Conservation (phyloP, 768 basidiomycete species). For the Pleurotus salmoneostramineus region DNA sequence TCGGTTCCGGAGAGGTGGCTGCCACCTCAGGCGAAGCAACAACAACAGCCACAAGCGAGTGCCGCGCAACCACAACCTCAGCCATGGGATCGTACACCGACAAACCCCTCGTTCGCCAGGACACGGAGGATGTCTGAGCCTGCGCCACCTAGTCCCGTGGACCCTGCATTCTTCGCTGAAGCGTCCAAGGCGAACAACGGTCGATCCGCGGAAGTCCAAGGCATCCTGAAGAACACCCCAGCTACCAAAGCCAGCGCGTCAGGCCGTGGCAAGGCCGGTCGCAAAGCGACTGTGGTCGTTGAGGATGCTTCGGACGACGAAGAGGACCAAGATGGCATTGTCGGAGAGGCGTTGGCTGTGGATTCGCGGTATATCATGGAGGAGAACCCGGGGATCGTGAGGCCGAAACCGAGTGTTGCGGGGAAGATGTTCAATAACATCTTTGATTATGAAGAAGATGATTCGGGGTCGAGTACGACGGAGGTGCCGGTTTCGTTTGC, state of each 20-base stretch:
- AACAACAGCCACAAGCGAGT: no score
- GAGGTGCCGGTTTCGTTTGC: background rate
- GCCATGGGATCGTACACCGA: conserved; percentile 2
- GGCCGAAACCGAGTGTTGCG: conserved; percentile 39
- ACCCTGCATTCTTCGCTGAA: conserved; percentile 9
- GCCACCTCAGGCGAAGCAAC: conserved; percentile 2
- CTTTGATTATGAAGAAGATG: conserved; percentile 27
- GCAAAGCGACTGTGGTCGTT: conserved; percentile 30
- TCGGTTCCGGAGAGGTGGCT: background rate
- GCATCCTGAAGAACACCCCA: conserved; percentile 16
- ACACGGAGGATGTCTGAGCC: conserved; percentile 26
- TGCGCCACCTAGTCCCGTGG: conserved; percentile 18
- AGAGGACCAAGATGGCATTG: conserved; percentile 18
- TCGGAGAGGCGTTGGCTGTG: conserved; percentile 27
- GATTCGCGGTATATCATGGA: conserved; percentile 30
- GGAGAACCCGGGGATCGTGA: conserved; percentile 23
- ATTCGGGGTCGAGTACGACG: conserved; percentile 1
- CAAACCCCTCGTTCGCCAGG: background rate
- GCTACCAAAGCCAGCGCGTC: background rate
- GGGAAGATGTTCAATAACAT: conserved; percentile 32
- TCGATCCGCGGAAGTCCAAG: conserved; percentile 4
- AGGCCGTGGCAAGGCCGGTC: no score
- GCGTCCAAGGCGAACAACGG: conserved; percentile 3
- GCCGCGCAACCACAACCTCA: background rate
- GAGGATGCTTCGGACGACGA: conserved; percentile 46